Base-by-base conservation (phyloP, 169 alveolate genomes). In the Theileria orientalis region DNA sequence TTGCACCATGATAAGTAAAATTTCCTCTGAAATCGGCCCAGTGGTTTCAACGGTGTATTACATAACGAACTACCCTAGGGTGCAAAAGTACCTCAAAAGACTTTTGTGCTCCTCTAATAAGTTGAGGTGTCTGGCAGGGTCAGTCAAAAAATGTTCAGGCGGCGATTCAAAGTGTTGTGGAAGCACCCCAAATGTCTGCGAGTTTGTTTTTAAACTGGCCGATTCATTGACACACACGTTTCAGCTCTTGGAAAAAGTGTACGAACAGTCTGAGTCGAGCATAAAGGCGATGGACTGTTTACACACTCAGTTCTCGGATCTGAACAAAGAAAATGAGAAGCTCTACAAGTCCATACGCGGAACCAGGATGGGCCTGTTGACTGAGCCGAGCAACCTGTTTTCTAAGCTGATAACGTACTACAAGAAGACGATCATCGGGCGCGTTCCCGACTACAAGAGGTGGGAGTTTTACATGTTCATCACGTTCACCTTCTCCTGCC, bases 281-380 rank as follows among this genome's bases (percentile, higher is more conserved):
- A 49, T 49, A 3, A 7, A 49, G 25, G 0, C 60, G 25, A 29
- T 49, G 7, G 25, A 33, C 60, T 49, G 35, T 13, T 49, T 49
- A 33, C 19, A 49, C 1, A 13, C 19, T n/a, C 60, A 49, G 25
- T 49, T 49, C 35, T 3, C 14, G 9, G 60, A 49, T 21, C 25
- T 49, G 27, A 49, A 49, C 25, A 2, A 9, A 49, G 25, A 49
- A 33, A 49, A 49, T 49, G 7, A 8, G 19, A 49, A 49, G 19
- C 19, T 49, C 35, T 49, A 49, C 30, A 56, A 56, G 13, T 56
- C 66, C 16, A 56, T 56, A 14, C 2, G 66, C 19, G 66, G 66
- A 5, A 56, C 66, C 32, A 56, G 66, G 37, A 56, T 56, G 66
- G 66, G 66, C 2, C 14, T 56, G 66, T 23, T 56, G 66, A 27